These are phyloP conservation scores for Beauveria caledonica DNA, from an alignment of 2,329 filamentous ascomycete species.

Conservation along the genomic window DNA sequence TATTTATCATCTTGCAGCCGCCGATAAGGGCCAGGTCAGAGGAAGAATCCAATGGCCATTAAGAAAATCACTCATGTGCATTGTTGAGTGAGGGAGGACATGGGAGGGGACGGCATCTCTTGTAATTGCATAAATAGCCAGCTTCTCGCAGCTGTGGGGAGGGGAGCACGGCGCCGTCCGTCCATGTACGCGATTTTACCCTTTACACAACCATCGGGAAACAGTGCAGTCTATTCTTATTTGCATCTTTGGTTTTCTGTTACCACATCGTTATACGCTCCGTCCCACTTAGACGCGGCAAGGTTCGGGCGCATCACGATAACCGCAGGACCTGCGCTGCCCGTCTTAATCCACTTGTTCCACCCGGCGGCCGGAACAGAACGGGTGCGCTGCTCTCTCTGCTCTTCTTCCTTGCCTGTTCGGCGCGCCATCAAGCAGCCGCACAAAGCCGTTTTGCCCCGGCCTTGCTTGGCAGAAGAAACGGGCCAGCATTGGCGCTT, in stretches of 20 bases:
- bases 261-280: constrained; percentile 11
- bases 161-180: not conserved
- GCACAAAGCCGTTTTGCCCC: constrained; percentile 5
- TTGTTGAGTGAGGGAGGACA: not conserved
- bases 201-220: constrained; percentile 9
- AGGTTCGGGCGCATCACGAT: constrained; percentile 12
- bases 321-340: constrained; percentile 8
- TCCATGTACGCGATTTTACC: not conserved
- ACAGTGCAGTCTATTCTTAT: not conserved
- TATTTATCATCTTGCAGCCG: constrained; percentile 1
- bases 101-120: not conserved
- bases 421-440: not conserved
- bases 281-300: constrained; percentile 13
- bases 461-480: constrained; percentile 3
- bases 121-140: constrained; percentile 5
- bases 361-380: constrained; percentile 4
- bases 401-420: not conserved
- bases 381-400: not conserved
- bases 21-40: constrained; percentile 3
- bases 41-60: not conserved
- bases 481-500: not conserved
- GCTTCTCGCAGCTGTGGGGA: not conserved
- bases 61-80: constrained; percentile 4
- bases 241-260: not conserved
- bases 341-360: constrained; percentile 5